Percentiles rank a stretch among this genome's conserved stretches.
These are phyloP conservation scores for Aspergillus ostianus DNA, from an alignment of 495 filamentous ascomycete genomes.

Conservation along the genomic window DNA sequence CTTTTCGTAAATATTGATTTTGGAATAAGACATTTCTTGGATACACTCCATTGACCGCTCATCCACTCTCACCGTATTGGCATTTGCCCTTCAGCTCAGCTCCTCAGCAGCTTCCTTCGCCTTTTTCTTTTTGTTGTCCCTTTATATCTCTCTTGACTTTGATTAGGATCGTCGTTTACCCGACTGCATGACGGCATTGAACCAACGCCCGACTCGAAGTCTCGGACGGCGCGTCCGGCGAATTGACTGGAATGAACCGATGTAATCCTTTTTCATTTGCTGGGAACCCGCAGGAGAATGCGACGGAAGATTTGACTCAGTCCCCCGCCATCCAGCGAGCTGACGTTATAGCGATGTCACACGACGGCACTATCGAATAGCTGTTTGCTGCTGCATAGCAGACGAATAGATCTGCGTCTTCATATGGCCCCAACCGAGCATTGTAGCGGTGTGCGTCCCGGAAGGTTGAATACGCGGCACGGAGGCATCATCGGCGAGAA, in stretches of 20 bases:
- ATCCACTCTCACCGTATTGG: background rate
- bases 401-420: background rate
- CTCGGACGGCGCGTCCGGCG: background rate
- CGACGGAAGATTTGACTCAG: background rate
- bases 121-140: background rate
- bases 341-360: background rate
- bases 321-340: background rate
- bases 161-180: background rate
- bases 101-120: background rate
- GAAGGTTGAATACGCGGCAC: background rate
- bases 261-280: background rate
- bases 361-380: background rate
- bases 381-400: background rate
- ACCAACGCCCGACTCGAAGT: background rate
- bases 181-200: background rate
- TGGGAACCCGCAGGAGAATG: background rate
- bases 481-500: background rate
- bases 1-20: slow-evolving; percentile 11
- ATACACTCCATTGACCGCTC: background rate
- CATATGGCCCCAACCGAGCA: slow-evolving; percentile 3
- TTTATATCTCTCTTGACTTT: background rate
- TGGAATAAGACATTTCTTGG: background rate
- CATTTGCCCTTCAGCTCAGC: too few relatives aligned
- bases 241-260: background rate
- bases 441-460: slow-evolving; percentile 23